These are phyloP conservation scores for Suhomyces terraborum DNA, from an alignment of 1,139 yeast genomes.

Conservation along the genomic window DNA sequence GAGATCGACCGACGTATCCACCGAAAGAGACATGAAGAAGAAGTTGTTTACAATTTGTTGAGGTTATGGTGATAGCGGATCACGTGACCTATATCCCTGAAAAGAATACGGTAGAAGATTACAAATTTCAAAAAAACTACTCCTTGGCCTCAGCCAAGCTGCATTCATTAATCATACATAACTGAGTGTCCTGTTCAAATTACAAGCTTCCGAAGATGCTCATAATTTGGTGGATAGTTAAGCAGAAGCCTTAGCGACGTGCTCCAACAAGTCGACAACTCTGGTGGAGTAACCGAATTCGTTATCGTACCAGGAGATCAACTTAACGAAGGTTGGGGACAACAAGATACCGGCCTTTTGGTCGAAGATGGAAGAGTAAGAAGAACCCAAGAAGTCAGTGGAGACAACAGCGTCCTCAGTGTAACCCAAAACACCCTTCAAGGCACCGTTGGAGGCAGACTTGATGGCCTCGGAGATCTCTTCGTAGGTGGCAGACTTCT, in stretches of 20 bases:
- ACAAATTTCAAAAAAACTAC: conserved; percentile 1
- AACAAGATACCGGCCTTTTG: conserved; percentile 83
- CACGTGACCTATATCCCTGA: conserved; percentile 1
- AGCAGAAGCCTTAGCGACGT: conserved; percentile 55
- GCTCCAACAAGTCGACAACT: conserved; percentile 81
- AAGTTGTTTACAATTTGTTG: not conserved
- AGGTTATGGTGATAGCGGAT: not conserved
- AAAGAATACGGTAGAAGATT: too few relatives aligned
- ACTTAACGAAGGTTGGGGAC: conserved; percentile 81
- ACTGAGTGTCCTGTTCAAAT: conserved; percentile 8
- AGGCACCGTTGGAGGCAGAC: conserved; percentile 66
- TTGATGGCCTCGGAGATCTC: conserved; percentile 73
- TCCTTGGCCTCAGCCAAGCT: conserved; percentile 8
- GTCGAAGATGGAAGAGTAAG: conserved; percentile 80
- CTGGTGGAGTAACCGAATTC: conserved; percentile 93
- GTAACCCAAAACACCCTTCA: conserved; percentile 80
- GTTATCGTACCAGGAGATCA: conserved; percentile 88
- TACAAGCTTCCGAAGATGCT: conserved; percentile 9
- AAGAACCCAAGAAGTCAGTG: conserved; percentile 77
- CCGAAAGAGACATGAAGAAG: conserved; percentile 1
- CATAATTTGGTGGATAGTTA: conserved; percentile 23
- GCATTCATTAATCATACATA: conserved; percentile 12
- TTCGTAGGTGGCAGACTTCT: conserved; percentile 70
- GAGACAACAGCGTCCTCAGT: conserved; percentile 88
- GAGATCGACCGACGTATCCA: conserved; percentile 7